Evolutionary conservation across 805 yeast species (phyloP), one percentile per base, ranked within the genome.

Genomic region (Yarrowia hollandica): DNA sequence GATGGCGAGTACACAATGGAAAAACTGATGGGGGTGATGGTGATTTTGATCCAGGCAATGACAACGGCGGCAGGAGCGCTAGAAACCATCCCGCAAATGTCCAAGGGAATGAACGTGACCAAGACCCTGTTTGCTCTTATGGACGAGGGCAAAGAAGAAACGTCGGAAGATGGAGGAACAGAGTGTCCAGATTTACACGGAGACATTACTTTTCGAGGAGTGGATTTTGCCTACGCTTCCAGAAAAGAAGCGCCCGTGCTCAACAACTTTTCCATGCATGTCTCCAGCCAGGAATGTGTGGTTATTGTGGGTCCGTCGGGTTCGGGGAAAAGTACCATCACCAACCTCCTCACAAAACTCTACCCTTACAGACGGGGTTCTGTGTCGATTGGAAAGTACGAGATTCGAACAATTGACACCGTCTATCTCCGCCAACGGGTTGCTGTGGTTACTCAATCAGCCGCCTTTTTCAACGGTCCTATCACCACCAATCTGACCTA

Each of bases 271-370:
- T 69, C 71, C 9, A 72, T 86, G 28, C 39, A 61, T 0, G 68
- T 91, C 1, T 25, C 66, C 0, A 65, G 72, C 10, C 80, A 81
- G 16, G 81, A 82, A 60, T 74, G 80, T 0, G 74, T 86, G 18
- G 94, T 88, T 0, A 70, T 94, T 1, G 81, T 85, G 3, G 99
- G 99, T 0, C 82, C 80, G 31, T 88, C 97, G 1, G 99, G 99
- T 0, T 79, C 86, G 12, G 99, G 99, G 0, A 94, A 94, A 70
- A 86, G 97, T 0, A 90, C 98, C 0, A 62, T 92, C 1, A 71
- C 82, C 0, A 74, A 78, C 1, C 64, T 91, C 11, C 63, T 91
- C 0, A 70, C 83, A 1, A 74, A 85, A 52, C 70, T 91, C 0
- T 82, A 82, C 61, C 69, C 68, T 1, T 72, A 77, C 2, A 64